These are phyloP conservation scores for Blumeria graminis DNA, from an alignment of 2,329 filamentous ascomycete species.

Conservation along the genomic window DNA sequence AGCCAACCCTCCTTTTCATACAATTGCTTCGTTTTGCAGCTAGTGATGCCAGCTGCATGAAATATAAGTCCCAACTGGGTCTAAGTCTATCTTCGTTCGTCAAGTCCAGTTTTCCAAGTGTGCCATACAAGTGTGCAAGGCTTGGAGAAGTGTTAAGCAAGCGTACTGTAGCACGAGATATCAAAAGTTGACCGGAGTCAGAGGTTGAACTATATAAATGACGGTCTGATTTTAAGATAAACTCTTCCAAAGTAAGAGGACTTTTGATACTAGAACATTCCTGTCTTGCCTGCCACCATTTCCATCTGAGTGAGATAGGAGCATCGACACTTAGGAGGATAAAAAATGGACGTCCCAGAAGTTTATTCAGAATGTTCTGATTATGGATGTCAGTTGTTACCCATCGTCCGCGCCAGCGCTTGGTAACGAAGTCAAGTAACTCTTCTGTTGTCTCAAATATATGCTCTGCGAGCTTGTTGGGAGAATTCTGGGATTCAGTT, in stretches of 20 bases:
- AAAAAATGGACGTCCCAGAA: slow-evolving; percentile 71
- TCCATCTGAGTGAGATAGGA: slow-evolving; percentile 63
- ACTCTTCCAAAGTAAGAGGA: slow-evolving; percentile 24
- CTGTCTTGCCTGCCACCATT: slow-evolving; percentile 40
- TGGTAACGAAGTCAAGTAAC: slow-evolving; percentile 67
- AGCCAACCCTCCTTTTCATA: slow-evolving; percentile 93
- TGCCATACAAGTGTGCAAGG: slow-evolving; percentile 44
- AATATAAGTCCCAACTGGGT: slow-evolving; percentile 90
- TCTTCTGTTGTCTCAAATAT: slow-evolving; percentile 37
- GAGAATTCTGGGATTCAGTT: background rate
- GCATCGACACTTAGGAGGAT: slow-evolving; percentile 80
- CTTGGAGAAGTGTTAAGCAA: slow-evolving; percentile 65
- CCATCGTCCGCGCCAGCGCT: slow-evolving; percentile 60
- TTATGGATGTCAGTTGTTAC: slow-evolving; percentile 67
- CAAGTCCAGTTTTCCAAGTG: slow-evolving; percentile 52
- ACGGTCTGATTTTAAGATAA: slow-evolving; percentile 36
- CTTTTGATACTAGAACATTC: slow-evolving; percentile 4
- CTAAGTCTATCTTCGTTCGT: slow-evolving; percentile 56
- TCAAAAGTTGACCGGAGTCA: slow-evolving; percentile 41
- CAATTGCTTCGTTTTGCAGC: slow-evolving; percentile 83
- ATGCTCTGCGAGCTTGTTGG: slow-evolving; percentile 6
- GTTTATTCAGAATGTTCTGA: slow-evolving; percentile 46
- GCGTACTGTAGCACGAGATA: slow-evolving; percentile 59
- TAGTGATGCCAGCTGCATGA: slow-evolving; percentile 87
- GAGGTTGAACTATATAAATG: slow-evolving; percentile 49